Percentiles rank a stretch among this genome's conserved stretches.
These are phyloP conservation scores for Sugiyamaella japonica DNA, from an alignment of 1,139 yeast genomes.

Conservation along the genomic window DNA sequence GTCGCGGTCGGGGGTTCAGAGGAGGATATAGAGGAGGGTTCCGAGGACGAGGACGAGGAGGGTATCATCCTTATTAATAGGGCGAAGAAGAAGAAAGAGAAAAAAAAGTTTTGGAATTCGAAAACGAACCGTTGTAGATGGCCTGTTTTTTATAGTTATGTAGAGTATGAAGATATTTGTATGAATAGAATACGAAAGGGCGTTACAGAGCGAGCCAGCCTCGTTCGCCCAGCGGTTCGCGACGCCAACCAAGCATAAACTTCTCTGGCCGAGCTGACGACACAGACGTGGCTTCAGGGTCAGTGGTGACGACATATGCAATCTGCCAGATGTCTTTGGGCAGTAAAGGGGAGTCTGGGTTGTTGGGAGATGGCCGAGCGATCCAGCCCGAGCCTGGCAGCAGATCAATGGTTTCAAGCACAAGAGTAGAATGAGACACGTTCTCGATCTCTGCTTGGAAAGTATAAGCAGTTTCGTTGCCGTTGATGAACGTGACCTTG, in stretches of 20 bases:
- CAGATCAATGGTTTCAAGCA: slow-evolving; percentile 37
- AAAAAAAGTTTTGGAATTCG: not conserved
- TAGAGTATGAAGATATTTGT: not conserved
- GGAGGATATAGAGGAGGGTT: slow-evolving; percentile 46
- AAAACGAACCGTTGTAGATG: not conserved
- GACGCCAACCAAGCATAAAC: slow-evolving; percentile 40
- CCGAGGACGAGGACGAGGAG: slow-evolving; percentile 48
- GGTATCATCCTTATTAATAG: slow-evolving; percentile 37
- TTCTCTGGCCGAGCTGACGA: slow-evolving; percentile 27
- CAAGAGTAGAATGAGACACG: slow-evolving; percentile 34
- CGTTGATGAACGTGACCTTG: slow-evolving; percentile 29
- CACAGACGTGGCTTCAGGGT: slow-evolving; percentile 17
- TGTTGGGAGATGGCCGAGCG: slow-evolving; percentile 23
- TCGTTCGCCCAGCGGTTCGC: slow-evolving; percentile 42
- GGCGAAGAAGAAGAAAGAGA: no score
- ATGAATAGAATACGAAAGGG: not conserved
- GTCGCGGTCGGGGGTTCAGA: slow-evolving; percentile 45
- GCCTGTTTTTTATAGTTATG: not conserved
- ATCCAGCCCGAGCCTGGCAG: slow-evolving; percentile 36
- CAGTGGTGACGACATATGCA: slow-evolving; percentile 24
- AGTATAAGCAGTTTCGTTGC: slow-evolving; percentile 25
- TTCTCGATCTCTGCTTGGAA: slow-evolving; percentile 43
- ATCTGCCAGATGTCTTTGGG: slow-evolving; percentile 28
- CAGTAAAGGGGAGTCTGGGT: slow-evolving; percentile 18
- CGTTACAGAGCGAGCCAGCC: slow-evolving; percentile 37